phyloP scores from a whole-genome alignment of 805 yeast genomes.

The Candida maltosa region DNA sequence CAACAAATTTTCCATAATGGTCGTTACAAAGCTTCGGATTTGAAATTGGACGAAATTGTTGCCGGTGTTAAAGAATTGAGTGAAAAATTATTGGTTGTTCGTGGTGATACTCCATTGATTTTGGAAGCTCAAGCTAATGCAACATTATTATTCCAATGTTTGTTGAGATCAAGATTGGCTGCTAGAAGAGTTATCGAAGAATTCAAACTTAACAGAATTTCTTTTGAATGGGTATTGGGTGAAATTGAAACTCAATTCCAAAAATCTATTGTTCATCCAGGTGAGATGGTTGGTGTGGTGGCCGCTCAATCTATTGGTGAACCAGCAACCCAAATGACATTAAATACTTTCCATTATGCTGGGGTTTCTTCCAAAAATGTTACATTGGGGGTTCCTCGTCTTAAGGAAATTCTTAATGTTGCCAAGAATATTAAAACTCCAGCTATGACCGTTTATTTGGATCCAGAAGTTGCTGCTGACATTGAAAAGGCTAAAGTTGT shows the following conservation, averaged over 20 bases:
- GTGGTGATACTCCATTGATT: slow-evolving; percentile 74
- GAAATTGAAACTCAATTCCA: slow-evolving; percentile 93
- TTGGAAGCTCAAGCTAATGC: slow-evolving; percentile 92
- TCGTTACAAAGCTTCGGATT: slow-evolving; percentile 83
- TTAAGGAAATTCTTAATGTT: slow-evolving; percentile 95
- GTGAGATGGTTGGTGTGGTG: slow-evolving; percentile 97
- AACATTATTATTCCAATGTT: slow-evolving; percentile 81
- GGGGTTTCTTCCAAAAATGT: slow-evolving; percentile 97
- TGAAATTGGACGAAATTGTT: slow-evolving; percentile 80
- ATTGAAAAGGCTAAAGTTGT: slow-evolving; percentile 92
- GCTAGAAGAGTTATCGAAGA: slow-evolving; percentile 90
- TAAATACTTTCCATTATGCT: slow-evolving; percentile 96
- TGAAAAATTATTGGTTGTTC: slow-evolving; percentile 65
- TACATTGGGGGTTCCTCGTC: slow-evolving; percentile 95
- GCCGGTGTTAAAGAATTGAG: slow-evolving; percentile 67
- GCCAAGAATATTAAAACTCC: slow-evolving; percentile 99
- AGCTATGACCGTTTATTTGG: slow-evolving; percentile 90
- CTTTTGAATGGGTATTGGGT: slow-evolving; percentile 95
- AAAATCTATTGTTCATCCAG: slow-evolving; percentile 88
- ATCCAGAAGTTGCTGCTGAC: slow-evolving; percentile 76
- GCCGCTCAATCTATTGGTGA: slow-evolving; percentile 98
- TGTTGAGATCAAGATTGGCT: slow-evolving; percentile 89
- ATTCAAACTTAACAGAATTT: slow-evolving; percentile 74
- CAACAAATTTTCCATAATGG: slow-evolving; percentile 96
- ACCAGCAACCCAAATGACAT: slow-evolving; percentile 97